Base-by-base conservation (phyloP, 164 flowering plant genomes). In the Annona cherimola region DNA sequence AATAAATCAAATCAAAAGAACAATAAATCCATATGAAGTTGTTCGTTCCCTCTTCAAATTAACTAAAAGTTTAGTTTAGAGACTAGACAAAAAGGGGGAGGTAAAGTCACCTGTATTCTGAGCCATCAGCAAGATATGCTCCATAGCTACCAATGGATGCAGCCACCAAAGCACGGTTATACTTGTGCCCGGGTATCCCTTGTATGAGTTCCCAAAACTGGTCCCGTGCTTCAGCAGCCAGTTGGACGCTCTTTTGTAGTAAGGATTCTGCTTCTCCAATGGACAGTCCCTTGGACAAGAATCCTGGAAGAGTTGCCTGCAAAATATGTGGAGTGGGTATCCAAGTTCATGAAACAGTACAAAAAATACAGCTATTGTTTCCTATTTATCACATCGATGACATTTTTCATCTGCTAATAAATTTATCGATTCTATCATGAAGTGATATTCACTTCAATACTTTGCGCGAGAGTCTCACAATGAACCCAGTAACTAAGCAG, bases 131-230 rank as follows among this genome's bases (percentile, higher is more conserved):
- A 77, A 95, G 92, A 79, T 90, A 93, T 71, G 99, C 98, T 71
- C 99, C 99, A 80, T 91, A 95, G 84, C 99, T 90, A 71, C 98
- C 99, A 70, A 94, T 82, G 4, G 98, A 94, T 14, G 98, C 99
- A 45, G 99, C 97, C 70, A 95, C 96, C 73, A 95, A 66, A 57
- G 94, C 91, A 64, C 81, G 83, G 76, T 84, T 85, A 62, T 84
- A 84, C 26, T 70, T 61, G 67, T 79, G 80, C 2, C 71, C 80
- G 3, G 81, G 78, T 46, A 43, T 61, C 5, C 44, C 63, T 59
- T 82, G 69, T 18, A 42, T 61, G 2, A 68, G 54, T 42, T 83
- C 86, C 93, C 96, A 94, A 68, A 87, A 94, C 64, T 75, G 82
- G 70, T 94, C 93, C 16, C 99, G 89, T 19, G 97, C 90, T 72